Evolutionary conservation across 257 asterid species (phyloP).

Genomic region (Penstemon eatonii): DNA sequence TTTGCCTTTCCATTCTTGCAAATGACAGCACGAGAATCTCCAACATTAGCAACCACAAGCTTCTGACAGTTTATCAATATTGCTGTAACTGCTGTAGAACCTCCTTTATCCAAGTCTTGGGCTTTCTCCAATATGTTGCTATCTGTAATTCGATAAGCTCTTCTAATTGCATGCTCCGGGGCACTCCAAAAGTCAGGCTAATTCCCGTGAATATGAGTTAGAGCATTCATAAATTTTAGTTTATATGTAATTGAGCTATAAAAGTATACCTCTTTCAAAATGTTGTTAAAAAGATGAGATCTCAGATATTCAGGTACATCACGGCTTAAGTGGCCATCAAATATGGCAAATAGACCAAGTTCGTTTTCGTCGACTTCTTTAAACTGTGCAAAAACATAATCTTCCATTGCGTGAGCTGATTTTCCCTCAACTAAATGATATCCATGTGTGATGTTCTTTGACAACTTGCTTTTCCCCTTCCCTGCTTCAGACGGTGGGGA

Average conservation of each 20-base stretch:
- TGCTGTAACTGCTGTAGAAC: constrained; percentile 95
- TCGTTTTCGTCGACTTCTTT: constrained; percentile 69
- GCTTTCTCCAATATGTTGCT: constrained; percentile 67
- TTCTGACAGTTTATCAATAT: constrained; percentile 74
- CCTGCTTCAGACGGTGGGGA: constrained; percentile 53
- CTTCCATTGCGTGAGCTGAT: constrained; percentile 80
- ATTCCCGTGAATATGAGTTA: constrained; percentile 9
- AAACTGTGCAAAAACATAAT: constrained; percentile 78
- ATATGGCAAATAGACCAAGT: constrained; percentile 82
- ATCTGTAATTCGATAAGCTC: constrained; percentile 77
- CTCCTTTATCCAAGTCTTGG: constrained; percentile 77
- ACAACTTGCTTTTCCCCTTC: constrained; percentile 86
- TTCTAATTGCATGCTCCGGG: constrained; percentile 70
- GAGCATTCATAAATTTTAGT: background rate
- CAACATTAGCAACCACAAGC: constrained; percentile 90
- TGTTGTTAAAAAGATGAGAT: constrained; percentile 76
- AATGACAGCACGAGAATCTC: constrained; percentile 95
- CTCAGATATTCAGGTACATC: constrained; percentile 75
- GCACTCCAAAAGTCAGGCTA: constrained; percentile 87
- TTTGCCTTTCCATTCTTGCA: constrained; percentile 77
- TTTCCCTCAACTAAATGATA: constrained; percentile 83
- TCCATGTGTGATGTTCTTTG: constrained; percentile 72
- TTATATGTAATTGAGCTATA: background rate
- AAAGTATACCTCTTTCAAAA: constrained; percentile 61
- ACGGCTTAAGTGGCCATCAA: constrained; percentile 84